A percentile compares a stretch with the other conserved stretches of the same genome.
Conservation (phyloP, 345 rosid species). For the Reutealis trisperma region DNA sequence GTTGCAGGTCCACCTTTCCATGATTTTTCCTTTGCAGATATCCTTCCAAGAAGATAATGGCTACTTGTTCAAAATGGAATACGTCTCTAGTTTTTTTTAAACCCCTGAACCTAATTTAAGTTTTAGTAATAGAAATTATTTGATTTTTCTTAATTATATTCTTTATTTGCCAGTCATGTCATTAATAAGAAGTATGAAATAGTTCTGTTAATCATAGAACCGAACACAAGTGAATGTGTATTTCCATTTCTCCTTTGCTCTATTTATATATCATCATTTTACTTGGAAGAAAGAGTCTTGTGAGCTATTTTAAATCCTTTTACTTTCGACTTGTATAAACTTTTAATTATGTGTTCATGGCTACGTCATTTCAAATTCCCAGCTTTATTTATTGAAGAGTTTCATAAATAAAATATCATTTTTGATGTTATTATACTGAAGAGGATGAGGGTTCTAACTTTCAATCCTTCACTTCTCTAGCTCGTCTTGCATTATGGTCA, state of each 20-base stretch:
- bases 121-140: neutral
- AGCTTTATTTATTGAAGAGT: too few species aligned
- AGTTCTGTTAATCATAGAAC: neutral
- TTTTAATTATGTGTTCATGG: too few species aligned
- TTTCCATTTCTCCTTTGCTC: neutral
- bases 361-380: too few species aligned
- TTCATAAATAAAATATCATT: too few species aligned
- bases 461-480: too few species aligned
- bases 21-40: slow-evolving; percentile 73
- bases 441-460: too few species aligned
- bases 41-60: slow-evolving; percentile 48
- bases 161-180: neutral
- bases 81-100: neutral
- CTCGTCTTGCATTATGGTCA: too few species aligned
- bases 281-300: too few species aligned
- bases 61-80: neutral
- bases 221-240: neutral
- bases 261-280: neutral
- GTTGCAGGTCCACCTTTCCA: slow-evolving; percentile 89
- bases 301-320: too few species aligned
- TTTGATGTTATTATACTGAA: too few species aligned
- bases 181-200: neutral
- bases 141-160: neutral
- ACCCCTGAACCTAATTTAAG: neutral
- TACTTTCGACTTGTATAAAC: too few species aligned